These are phyloP conservation scores for Aristolochia contorta DNA, from an alignment of 164 flowering plant genomes.

Conservation along the genomic window DNA sequence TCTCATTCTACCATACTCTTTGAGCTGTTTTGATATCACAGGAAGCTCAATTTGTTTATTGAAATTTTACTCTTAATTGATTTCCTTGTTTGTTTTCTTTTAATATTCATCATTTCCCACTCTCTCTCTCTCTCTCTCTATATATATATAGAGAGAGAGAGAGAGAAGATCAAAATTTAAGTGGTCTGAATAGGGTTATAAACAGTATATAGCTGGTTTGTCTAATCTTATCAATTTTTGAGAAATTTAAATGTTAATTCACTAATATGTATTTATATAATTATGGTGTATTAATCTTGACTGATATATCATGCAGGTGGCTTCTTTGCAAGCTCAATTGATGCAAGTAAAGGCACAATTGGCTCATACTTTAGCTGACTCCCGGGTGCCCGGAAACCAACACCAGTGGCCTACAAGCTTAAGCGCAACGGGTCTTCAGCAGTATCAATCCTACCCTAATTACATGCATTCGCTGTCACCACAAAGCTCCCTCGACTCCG, in stretches of 20 bases:
- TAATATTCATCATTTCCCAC: background rate
- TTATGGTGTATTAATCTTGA: background rate
- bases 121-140: no score
- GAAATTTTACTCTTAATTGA: no score
- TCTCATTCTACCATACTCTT: background rate
- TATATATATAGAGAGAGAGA: no score
- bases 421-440: background rate
- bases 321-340: slow-evolving; percentile 14
- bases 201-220: background rate
- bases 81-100: no score
- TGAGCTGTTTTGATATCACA: background rate
- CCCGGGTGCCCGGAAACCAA: slow-evolving; percentile 2
- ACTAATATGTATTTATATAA: background rate
- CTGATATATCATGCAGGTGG: slow-evolving; percentile 9
- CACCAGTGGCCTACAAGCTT: slow-evolving; percentile 4
- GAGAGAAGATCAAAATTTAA: background rate
- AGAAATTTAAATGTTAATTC: background rate
- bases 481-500: slow-evolving; percentile 8
- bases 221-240: background rate
- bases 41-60: no score
- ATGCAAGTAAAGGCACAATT: slow-evolving; percentile 17
- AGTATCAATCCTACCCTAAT: background rate
- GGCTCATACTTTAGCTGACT: slow-evolving; percentile 4
- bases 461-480: slow-evolving; percentile 4
- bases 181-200: background rate